Base-by-base conservation (phyloP, 257 asterid species). In the Fraxinus anomala region DNA sequence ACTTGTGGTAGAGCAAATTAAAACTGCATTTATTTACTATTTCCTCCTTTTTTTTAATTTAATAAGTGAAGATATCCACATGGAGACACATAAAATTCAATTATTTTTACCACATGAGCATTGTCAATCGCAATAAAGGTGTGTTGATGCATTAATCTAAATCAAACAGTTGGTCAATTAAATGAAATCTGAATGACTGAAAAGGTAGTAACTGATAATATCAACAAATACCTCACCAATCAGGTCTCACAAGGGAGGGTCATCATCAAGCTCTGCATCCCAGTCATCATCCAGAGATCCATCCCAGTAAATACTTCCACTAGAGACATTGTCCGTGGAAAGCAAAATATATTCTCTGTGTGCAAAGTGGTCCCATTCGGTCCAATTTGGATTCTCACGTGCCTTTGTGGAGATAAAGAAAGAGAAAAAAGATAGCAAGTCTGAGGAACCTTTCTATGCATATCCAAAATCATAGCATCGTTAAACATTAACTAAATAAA, bases 231-330 rank as follows among this genome's bases (percentile, higher is more conserved):
- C 77, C 96, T 86, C 83, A 89, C 94, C 89, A 70, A 69, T 75
- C 72, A 81, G 82, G 82, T 84, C 85, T 96, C 89, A 96, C 81
- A 93, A 96, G 5, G 99, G 98, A 89, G 98, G 34, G 69, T 63
- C 34, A 63, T 63, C 69, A 26, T 26, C 36, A 23, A 11, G 26
- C 17, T 1, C 14, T 4, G 0, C 34, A 63, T 63, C 69, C 19
- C 19, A 23, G 69, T 24, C 34, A 24, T 12, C 51, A 89, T 96
- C 99, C 72, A 91, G 95, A 56, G 98, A 89, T 83, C 89, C 94
- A 84, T 93, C 97, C 99, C 98, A 96, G 70, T 91, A 94, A 88
- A 92, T 97, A 91, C 97, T 96, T 80, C 99, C 98, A 81, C 92
- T 91, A 42, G 99, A 96, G 79, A 97, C 98, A 84, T 91, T 97